phyloP scores from a whole-genome alignment of 164 flowering plant species.

The Vitis rotundifolia region DNA sequence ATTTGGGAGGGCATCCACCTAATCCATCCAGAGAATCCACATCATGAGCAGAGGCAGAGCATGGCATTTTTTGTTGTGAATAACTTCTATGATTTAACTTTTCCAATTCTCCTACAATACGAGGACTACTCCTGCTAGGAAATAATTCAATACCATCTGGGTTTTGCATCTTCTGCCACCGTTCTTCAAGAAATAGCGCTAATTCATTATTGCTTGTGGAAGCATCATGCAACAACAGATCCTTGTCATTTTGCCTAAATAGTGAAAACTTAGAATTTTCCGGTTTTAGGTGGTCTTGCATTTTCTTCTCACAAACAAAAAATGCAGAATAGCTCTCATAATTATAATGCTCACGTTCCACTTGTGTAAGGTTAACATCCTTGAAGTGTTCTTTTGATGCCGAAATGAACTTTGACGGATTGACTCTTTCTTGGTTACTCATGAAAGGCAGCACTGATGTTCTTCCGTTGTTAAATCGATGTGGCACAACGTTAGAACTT shows the following conservation, averaged over 20 bases:
- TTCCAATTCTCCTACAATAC: conserved; percentile 11
- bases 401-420: conserved; percentile 11
- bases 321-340: conserved; percentile 14
- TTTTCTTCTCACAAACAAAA: conserved; percentile 25
- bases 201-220: conserved; percentile 21
- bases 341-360: conserved; percentile 14
- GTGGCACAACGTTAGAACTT: conserved; percentile 13
- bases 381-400: conserved; percentile 18
- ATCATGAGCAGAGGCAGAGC: conserved; percentile 24
- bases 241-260: conserved; percentile 17
- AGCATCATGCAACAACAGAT: conserved; percentile 21
- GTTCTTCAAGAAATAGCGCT: conserved; percentile 21
- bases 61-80: conserved; percentile 21
- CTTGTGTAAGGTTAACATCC: conserved; percentile 9
- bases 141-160: conserved; percentile 19
- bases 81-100: conserved; percentile 17
- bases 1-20: conserved; percentile 32
- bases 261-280: conserved; percentile 12
- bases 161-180: conserved; percentile 17
- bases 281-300: conserved; percentile 5
- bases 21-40: conserved; percentile 38
- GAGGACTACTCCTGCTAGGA: conserved; percentile 15
- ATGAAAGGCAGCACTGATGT: conserved; percentile 11
- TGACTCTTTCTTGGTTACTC: conserved; percentile 8
- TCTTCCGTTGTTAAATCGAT: conserved; percentile 5